A percentile compares a stretch with the other conserved stretches of the same genome.
These are phyloP conservation scores for Mallotus repandus DNA, from an alignment of 441 rosid species.

Conservation along the genomic window DNA sequence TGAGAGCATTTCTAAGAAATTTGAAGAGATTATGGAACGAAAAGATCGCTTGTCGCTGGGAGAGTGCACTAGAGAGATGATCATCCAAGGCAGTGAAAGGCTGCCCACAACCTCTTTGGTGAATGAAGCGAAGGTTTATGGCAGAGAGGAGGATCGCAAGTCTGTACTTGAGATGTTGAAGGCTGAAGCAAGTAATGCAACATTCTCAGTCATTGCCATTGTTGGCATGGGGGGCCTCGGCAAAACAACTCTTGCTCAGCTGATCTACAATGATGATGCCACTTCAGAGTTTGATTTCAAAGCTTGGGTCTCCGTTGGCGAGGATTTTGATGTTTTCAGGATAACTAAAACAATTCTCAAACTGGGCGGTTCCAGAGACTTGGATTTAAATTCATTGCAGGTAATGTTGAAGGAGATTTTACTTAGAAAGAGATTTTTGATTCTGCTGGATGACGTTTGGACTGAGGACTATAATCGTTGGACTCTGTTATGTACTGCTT, in stretches of 20 bases:
- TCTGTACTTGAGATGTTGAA: background rate
- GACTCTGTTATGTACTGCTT: background rate
- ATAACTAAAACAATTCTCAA: conserved; percentile 12
- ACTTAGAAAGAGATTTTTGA: conserved; percentile 6
- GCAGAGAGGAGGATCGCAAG: background rate
- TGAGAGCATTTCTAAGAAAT: background rate
- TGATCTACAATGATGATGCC: conserved; percentile 5
- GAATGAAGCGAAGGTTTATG: background rate
- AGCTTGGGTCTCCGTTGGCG: conserved; percentile 25
- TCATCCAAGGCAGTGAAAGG: background rate
- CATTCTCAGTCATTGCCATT: conserved; percentile 4
- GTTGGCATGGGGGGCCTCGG: conserved; percentile 13
- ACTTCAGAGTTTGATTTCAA: conserved; percentile 3
- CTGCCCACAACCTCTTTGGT: conserved; percentile 7
- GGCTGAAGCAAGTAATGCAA: background rate
- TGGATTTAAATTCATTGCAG: conserved; percentile 19
- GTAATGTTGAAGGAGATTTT: conserved; percentile 20
- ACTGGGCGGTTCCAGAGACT: background rate
- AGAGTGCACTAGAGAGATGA: background rate
- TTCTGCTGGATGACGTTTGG: conserved; percentile 25
- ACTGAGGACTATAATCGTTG: conserved; percentile 13
- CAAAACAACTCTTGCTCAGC: conserved; percentile 15
- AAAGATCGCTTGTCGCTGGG: background rate
- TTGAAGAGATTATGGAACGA: background rate
- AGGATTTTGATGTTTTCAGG: conserved; percentile 17